Base-by-base conservation (phyloP, 306 rosid species). In the Prinsepia uniflora region DNA sequence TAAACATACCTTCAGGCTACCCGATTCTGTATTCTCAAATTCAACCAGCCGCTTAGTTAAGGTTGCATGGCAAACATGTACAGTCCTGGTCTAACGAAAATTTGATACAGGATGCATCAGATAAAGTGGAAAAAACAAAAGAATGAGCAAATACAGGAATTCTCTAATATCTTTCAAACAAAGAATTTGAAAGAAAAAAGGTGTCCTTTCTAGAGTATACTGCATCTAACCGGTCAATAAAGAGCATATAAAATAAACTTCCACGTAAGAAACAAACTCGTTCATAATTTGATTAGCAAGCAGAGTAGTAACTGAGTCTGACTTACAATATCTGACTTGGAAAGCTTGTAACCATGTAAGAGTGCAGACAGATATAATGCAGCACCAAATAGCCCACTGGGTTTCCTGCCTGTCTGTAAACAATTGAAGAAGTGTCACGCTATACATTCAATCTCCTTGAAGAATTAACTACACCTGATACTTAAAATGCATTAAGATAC, bases 381-480 rank as follows among this genome's bases (percentile, higher is more conserved):
- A 39, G 96, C 96, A 75, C 96, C 98, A 78, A 94, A 92, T 72
- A 92, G 75, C 52, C 96, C 98, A 63, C 95, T 86, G 34, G 98
- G 96, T 78, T 92, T 92, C 74, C 98, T 89, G 36, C 98, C 96
- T 24, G 98, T 89, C 98, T 92, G 88, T 11, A 62, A 62, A 12
- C 57, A 24, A 10, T 47, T 53, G 44, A 67, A 52, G 39, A 34
- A 10, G 39, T 49, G 44, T 17, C 72, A 49, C 49, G 11, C 36
- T 39, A 39, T 48, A 67, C 48, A 68, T 68, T 17, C 42, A 50
- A 50, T 18, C 61, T 68, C 62, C 24, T 66, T 47, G 22, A 49
- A 1, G 41, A 10, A 45, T 14, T 24, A 24, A 24, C 30, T 24
- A 24, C 30, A 24, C 30, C 30, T 24, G 30, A 24, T 2, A 24